A percentile compares a stretch with the other conserved stretches of the same genome.
phyloP scores from a whole-genome alignment of 2,329 filamentous ascomycete genomes.

The Arthrinium phaeospermum region DNA sequence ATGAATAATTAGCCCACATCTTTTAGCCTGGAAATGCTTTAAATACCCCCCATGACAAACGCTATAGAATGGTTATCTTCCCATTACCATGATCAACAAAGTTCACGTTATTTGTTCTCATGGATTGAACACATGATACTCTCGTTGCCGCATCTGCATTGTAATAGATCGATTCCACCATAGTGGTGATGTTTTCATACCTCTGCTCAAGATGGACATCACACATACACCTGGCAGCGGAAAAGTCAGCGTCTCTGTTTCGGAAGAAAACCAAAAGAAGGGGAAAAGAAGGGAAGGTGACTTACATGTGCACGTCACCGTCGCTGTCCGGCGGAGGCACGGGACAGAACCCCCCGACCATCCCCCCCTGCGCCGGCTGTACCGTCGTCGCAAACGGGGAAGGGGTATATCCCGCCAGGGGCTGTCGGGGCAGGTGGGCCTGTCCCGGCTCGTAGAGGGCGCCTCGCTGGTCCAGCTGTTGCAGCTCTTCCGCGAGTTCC shows the following conservation, averaged over 20 bases:
- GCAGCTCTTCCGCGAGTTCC: not conserved
- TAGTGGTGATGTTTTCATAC: not conserved
- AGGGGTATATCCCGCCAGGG: not conserved
- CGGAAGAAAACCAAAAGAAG: too few relatives aligned
- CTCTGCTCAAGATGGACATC: not conserved
- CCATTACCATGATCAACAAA: too few relatives aligned
- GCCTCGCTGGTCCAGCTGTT: not conserved
- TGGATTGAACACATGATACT: not conserved
- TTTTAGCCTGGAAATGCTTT: too few relatives aligned
- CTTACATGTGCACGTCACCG: not conserved
- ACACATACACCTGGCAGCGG: not conserved
- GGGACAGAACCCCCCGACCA: not conserved
- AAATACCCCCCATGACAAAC: too few relatives aligned
- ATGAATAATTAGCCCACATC: not conserved
- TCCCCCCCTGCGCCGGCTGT: not conserved
- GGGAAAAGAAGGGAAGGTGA: not conserved
- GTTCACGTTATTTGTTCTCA: too few relatives aligned
- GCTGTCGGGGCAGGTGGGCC: not conserved
- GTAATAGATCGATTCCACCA: not conserved
- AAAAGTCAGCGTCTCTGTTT: not conserved
- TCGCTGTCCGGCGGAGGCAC: not conserved
- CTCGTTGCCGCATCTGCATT: too few relatives aligned
- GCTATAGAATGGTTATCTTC: too few relatives aligned
- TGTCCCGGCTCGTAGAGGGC: not conserved
- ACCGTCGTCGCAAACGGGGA: not conserved